Evolutionary conservation across 768 basidiomycete genomes (phyloP), one percentile per base, ranked within the genome.

Genomic region (Lactarius vividus): DNA sequence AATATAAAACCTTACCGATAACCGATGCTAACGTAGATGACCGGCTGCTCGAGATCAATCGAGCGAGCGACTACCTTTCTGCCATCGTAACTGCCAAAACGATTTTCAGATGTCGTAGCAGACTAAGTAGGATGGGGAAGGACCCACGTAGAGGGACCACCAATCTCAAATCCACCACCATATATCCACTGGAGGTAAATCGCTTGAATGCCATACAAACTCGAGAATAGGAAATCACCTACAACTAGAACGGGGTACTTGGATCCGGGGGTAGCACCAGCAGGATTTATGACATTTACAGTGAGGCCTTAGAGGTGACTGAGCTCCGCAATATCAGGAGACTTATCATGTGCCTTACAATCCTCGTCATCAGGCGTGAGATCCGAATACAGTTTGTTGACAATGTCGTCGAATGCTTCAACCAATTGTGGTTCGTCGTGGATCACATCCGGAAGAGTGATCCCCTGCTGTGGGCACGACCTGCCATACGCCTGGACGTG

Each of bases 171-270:
- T 0, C 66, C 67, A 61, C 72, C 72, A 13, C 74, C 74, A 49
- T 64, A 72, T 35, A 74, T 73, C 71, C 70, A 73, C 71, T 71
- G 46, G 1, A 49, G 49, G 16, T 40, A n/a, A 3, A 29, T 20
- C 9, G 15, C 28, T n/a, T 28, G 23, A 49, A n/a, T 53, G 16
- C 23, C 42, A 33, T 18, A 5, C 2, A n/a, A n/a, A 1, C 10
- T 49, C 11, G n/a, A 9, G 29, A 10, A 18, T 4, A 8, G 7
- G 11, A 57, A 40, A 23, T 53, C 7, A 60, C 64, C 3, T 67
- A 74, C 74, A 11, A 72, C 73, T 33, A 74, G 54, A n/a, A 74
- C 74, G 0, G 74, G 74, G 20, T 73, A 62, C 31, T 60, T 62
- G 1, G 67, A 66, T 0, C 20, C 33, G 18, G 68, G 31, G 0